These are phyloP conservation scores for Penicillium digitatum DNA, from an alignment of 2,329 filamentous ascomycete species.

Conservation along the genomic window DNA sequence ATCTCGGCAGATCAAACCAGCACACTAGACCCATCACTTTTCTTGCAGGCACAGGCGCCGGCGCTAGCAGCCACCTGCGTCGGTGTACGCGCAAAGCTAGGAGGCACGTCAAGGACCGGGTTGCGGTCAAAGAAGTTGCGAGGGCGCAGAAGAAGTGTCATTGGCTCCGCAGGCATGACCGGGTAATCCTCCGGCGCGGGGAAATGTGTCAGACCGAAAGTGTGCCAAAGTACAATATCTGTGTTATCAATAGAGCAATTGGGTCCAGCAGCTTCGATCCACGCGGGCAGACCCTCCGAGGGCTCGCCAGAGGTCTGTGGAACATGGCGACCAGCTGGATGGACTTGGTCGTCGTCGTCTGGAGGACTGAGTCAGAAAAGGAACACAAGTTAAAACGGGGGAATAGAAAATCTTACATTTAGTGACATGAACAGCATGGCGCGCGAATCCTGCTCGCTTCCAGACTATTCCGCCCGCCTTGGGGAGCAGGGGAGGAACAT, in stretches of 20 bases:
- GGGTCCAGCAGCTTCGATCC: slow-evolving; percentile 65
- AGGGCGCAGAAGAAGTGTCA: slow-evolving; percentile 73
- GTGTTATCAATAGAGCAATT: slow-evolving; percentile 69
- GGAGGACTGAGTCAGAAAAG: slow-evolving; percentile 11
- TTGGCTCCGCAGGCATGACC: slow-evolving; percentile 83
- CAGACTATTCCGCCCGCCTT: slow-evolving; percentile 79
- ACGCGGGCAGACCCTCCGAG: slow-evolving; percentile 66
- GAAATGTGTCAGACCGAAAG: slow-evolving; percentile 87
- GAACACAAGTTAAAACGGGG: neutral
- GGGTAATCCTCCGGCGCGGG: slow-evolving; percentile 87
- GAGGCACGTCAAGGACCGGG: slow-evolving; percentile 75
- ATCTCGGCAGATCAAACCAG: slow-evolving; percentile 26
- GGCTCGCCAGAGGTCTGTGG: slow-evolving; percentile 81
- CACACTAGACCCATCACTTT: slow-evolving; percentile 40
- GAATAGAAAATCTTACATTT: slow-evolving; percentile 60
- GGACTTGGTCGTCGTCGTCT: slow-evolving; percentile 77
- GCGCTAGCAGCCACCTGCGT: slow-evolving; percentile 57
- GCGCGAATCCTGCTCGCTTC: slow-evolving; percentile 83
- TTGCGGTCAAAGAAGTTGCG: slow-evolving; percentile 79
- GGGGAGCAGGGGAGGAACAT: slow-evolving; percentile 73
- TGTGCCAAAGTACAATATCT: slow-evolving; percentile 89
- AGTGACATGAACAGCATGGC: slow-evolving; percentile 84
- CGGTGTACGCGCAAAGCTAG: slow-evolving; percentile 68
- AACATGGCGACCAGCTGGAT: slow-evolving; percentile 81
- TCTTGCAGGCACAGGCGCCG: slow-evolving; percentile 34